Evolutionary conservation across 2,329 filamentous ascomycete genomes (phyloP).

Genomic region (Ploettnerulaceae sp.): DNA sequence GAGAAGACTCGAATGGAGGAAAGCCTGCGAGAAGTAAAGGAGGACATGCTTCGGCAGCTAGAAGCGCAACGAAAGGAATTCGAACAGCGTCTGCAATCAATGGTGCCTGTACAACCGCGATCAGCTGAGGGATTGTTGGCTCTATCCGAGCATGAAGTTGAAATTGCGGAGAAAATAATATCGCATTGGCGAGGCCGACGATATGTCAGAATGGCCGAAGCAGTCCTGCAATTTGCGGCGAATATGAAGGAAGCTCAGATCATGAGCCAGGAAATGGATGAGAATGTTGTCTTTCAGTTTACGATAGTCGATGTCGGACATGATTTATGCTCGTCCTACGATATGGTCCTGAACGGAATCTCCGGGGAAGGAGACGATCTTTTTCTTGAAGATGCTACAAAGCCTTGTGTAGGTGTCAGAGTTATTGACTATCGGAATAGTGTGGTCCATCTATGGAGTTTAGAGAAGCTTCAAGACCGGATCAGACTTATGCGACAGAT

Average conservation of each 20-base stretch:
- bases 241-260: constrained; percentile 93
- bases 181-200: constrained; percentile 77
- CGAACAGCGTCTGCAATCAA: constrained; percentile 75
- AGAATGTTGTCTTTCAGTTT: constrained; percentile 91
- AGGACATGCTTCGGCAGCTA: constrained; percentile 84
- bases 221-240: constrained; percentile 80
- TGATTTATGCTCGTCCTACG: constrained; percentile 86
- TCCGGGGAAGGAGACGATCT: constrained; percentile 79
- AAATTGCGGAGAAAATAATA: constrained; percentile 60
- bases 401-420: constrained; percentile 85
- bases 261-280: constrained; percentile 94
- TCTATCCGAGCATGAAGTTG: constrained; percentile 67
- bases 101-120: constrained; percentile 56
- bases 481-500: constrained; percentile 93
- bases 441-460: constrained; percentile 88
- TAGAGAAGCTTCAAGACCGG: constrained; percentile 84
- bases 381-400: constrained; percentile 72
- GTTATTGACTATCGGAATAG: constrained; percentile 86
- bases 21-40: constrained; percentile 69
- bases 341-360: constrained; percentile 89
- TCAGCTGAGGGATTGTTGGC: constrained; percentile 38
- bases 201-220: constrained; percentile 91
- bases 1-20: constrained; percentile 86
- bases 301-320: constrained; percentile 86
- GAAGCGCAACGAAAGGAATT: constrained; percentile 78